Base-by-base conservation (phyloP, 805 yeast genomes). In the Ogataea allantospora region DNA sequence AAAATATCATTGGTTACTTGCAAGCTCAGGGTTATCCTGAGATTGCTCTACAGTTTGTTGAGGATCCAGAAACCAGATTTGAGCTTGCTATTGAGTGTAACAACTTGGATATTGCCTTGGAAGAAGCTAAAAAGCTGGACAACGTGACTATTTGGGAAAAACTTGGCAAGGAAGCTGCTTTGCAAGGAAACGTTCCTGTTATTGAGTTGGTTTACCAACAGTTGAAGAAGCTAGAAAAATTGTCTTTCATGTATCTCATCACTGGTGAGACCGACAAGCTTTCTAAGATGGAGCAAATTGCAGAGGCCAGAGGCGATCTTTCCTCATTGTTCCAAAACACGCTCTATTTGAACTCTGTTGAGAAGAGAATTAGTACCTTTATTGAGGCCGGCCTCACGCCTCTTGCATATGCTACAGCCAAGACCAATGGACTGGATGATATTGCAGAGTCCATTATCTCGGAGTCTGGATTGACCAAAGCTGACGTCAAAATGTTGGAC, bases 21-120 rank as follows among this genome's bases (percentile, higher is more conserved):
- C 95, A 93, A 62, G 83, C 89, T 68, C 78, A 87, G 58, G 99
- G 99, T 2, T 91, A 83, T 60, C 98, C 99, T 18, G 99, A 93
- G 65, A 81, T 93, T 62, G 99, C 99, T 2, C 73, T 93, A 46
- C 97, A 91, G 63, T 95, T 93, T 58, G 99, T 93, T 37, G 84
- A 88, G 65, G 99, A 93, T 60, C 83, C 98, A 5, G 96, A 89
- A 62, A 87, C 97, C 27, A 78, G 96, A 63, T 91, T 93, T 55
- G 99, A 93, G 53, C 73, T 93, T 53, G 97, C 99, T 16, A 71
- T 93, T 46, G 97, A 93, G 67, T 86, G 95, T 58, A 91, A 95
- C 51, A 86, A 91, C 60, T 71, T 93, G 50, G 74, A 72, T 10
- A 84, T 84, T 47, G 99, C 98, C n/a, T 68, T 85, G 32, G 81